Evolutionary conservation across 306 rosid species (phyloP).

Genomic region (Senna siamea): DNA sequence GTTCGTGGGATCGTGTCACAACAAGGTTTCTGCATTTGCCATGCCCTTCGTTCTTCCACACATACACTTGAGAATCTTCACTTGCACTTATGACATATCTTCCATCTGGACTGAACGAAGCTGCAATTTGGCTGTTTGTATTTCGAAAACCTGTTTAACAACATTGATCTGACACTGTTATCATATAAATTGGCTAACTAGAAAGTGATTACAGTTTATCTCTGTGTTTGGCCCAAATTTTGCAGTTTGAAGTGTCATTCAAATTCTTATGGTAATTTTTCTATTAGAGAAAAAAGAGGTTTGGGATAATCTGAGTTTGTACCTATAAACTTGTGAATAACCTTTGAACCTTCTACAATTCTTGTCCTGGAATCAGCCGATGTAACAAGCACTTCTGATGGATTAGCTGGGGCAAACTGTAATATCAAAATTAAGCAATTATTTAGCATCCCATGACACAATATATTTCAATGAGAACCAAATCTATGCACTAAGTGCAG

Average conservation of each 20-base stretch:
- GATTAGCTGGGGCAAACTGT: constrained; percentile 30
- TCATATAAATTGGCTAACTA: neutral
- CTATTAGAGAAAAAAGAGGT: neutral
- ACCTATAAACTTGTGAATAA: constrained; percentile 72
- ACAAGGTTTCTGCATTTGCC: constrained; percentile 48
- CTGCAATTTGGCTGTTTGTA: constrained; percentile 62
- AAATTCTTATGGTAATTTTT: no score
- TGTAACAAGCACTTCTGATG: constrained; percentile 72
- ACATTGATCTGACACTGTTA: neutral
- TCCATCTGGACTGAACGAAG: constrained; percentile 67
- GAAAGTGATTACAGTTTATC: neutral
- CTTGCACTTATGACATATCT: constrained; percentile 73
- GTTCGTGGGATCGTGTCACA: constrained; percentile 56
- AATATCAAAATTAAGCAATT: neutral
- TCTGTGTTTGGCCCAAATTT: no score
- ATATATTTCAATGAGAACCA: no score
- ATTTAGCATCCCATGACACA: neutral
- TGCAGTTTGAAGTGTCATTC: no score
- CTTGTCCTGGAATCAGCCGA: constrained; percentile 83
- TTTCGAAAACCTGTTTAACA: constrained; percentile 58
- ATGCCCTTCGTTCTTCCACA: constrained; percentile 64
- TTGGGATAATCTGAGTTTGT: neutral
- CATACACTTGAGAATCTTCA: constrained; percentile 78
- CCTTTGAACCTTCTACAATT: constrained; percentile 58
- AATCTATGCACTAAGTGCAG: no score